phyloP scores from a whole-genome alignment of 2,329 filamentous ascomycete species.

The Aureobasidium lini region DNA sequence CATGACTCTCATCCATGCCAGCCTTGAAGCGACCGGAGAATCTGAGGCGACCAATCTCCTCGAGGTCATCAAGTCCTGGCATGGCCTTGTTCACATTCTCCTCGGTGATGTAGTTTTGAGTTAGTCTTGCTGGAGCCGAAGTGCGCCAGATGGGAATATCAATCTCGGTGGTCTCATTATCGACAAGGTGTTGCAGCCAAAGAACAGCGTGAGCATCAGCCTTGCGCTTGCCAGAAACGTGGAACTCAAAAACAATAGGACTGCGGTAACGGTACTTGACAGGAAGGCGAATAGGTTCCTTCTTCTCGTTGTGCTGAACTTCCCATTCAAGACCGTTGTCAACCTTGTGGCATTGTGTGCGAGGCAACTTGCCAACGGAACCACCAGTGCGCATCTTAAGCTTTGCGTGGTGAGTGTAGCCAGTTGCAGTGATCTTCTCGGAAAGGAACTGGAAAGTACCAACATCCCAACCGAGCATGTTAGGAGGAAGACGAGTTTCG shows the following conservation, averaged over 20 bases:
- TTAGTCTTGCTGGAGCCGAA: slow-evolving; percentile 63
- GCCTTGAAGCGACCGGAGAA: slow-evolving; percentile 82
- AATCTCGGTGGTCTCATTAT: slow-evolving; percentile 69
- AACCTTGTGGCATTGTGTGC: slow-evolving; percentile 53
- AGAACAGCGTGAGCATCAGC: slow-evolving; percentile 69
- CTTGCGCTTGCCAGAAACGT: slow-evolving; percentile 59
- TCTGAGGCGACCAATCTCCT: slow-evolving; percentile 71
- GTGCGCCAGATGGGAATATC: slow-evolving; percentile 90
- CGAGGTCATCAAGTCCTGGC: slow-evolving; percentile 66
- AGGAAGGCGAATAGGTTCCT: slow-evolving; percentile 62
- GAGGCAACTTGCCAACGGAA: slow-evolving; percentile 62
- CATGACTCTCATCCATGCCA: slow-evolving; percentile 80
- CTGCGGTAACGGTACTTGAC: slow-evolving; percentile 87
- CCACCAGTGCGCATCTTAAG: slow-evolving; percentile 78
- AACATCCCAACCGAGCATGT: slow-evolving; percentile 87
- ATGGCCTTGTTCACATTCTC: slow-evolving; percentile 58
- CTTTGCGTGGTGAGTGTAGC: slow-evolving; percentile 57
- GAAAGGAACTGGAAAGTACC: slow-evolving; percentile 86
- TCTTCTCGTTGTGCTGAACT: slow-evolving; percentile 38
- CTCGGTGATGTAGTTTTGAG: slow-evolving; percentile 87
- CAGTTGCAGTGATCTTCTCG: slow-evolving; percentile 57
- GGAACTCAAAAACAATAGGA: slow-evolving; percentile 83
- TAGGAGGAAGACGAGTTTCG: slow-evolving; percentile 74
- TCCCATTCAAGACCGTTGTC: slow-evolving; percentile 56
- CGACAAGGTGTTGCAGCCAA: slow-evolving; percentile 79